Conservation (phyloP, 805 yeast species). For the Monosporozyma yasuniensis region DNA sequence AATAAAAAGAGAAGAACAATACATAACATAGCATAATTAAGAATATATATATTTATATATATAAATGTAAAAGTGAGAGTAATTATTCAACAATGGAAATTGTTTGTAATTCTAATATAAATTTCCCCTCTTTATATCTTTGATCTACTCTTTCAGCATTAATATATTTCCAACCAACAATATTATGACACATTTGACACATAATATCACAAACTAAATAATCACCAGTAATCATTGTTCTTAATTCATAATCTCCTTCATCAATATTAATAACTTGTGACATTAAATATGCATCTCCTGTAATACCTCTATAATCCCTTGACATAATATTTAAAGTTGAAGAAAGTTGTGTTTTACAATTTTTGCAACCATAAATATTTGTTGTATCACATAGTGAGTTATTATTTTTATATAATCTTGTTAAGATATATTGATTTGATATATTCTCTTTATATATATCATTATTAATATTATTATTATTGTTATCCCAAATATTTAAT, state of each 20-base stretch:
- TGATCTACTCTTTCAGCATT: slow-evolving; percentile 38
- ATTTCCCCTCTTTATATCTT: slow-evolving; percentile 53
- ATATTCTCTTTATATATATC: background rate
- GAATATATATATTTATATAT: background rate
- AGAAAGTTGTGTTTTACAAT: slow-evolving; percentile 28
- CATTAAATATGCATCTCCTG: slow-evolving; percentile 52
- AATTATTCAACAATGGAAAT: slow-evolving; percentile 18
- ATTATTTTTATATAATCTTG: background rate
- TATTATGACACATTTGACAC: slow-evolving; percentile 46
- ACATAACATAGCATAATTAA: background rate
- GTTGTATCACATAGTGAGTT: no score
- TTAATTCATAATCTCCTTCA: slow-evolving; percentile 31
- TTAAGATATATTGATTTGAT: background rate
- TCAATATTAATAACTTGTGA: slow-evolving; percentile 40
- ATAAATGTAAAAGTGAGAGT: background rate
- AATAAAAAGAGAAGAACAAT: background rate
- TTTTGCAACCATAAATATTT: slow-evolving; percentile 24
- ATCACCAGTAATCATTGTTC: slow-evolving; percentile 52
- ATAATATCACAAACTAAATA: slow-evolving; percentile 48
- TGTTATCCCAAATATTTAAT: background rate
- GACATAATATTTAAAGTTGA: slow-evolving; percentile 27
- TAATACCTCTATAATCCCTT: slow-evolving; percentile 43
- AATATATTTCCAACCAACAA: slow-evolving; percentile 62
- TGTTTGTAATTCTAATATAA: slow-evolving; percentile 39
- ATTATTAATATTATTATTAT: background rate